Evolutionary conservation across 202 grass and related monocot genomes (phyloP).

Genomic region (Alloteropsis angusta): DNA sequence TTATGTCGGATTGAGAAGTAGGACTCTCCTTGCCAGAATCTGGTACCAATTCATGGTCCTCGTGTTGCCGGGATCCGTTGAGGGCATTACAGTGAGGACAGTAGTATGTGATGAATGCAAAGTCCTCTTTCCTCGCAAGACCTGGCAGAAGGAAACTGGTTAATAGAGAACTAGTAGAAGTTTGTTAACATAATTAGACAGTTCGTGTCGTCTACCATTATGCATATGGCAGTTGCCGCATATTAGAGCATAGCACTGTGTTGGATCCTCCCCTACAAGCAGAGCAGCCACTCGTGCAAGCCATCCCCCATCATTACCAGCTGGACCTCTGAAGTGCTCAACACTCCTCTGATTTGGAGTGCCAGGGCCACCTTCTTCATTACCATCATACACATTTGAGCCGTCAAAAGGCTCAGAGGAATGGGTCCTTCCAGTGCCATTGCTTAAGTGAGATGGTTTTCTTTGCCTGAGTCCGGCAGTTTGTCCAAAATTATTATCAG

Average conservation of each 20-base stretch:
- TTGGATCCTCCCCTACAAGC: constrained; percentile 96
- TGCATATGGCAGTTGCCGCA: constrained; percentile 91
- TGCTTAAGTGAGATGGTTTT: constrained; percentile 24
- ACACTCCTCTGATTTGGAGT: constrained; percentile 39
- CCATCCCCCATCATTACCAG: constrained; percentile 60
- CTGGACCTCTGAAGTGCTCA: constrained; percentile 57
- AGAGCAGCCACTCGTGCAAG: constrained; percentile 74
- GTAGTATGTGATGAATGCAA: constrained; percentile 80
- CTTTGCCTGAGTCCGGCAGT: constrained; percentile 42
- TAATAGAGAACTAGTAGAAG: neutral
- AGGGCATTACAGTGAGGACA: constrained; percentile 81
- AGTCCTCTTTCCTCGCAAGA: constrained; percentile 89
- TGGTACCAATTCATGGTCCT: constrained; percentile 39
- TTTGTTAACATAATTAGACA: neutral
- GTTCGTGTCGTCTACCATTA: constrained; percentile 47
- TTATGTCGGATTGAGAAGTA: constrained; percentile 20
- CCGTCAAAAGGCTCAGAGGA: constrained; percentile 31
- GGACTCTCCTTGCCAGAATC: constrained; percentile 48
- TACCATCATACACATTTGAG: constrained; percentile 35
- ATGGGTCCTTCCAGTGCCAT: constrained; percentile 3
- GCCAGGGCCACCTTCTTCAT: constrained; percentile 29
- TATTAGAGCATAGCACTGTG: constrained; percentile 84
- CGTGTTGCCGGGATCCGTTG: constrained; percentile 47
- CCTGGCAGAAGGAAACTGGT: constrained; percentile 36
- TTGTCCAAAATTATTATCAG: constrained; percentile 30